phyloP scores from a whole-genome alignment of 352 stramenopile genomes.

The Plasmopara viticola region DNA sequence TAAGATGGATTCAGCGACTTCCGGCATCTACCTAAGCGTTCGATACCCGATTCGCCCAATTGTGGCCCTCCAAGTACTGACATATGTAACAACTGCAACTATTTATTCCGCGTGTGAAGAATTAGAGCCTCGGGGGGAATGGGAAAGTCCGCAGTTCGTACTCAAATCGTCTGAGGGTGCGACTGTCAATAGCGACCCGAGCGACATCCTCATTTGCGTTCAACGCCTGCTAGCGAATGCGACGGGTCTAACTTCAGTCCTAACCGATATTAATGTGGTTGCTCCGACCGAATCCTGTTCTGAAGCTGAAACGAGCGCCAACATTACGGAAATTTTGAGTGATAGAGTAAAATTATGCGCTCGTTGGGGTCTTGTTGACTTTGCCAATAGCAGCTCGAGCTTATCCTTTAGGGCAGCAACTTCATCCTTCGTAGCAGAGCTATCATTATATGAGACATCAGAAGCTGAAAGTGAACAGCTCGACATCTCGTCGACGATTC shows the following conservation, averaged over 20 bases:
- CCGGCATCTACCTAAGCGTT: constrained; percentile 31
- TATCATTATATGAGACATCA: constrained; percentile 22
- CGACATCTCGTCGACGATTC: constrained; percentile 16
- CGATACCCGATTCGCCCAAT: constrained; percentile 32
- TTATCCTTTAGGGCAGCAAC: constrained; percentile 13
- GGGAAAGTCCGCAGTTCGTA: constrained; percentile 19
- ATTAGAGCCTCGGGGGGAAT: constrained; percentile 13
- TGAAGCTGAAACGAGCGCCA: constrained; percentile 2
- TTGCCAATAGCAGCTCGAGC: constrained; percentile 9
- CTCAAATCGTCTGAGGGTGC: constrained; percentile 17
- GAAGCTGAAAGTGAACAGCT: constrained; percentile 13
- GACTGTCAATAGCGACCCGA: constrained; percentile 12
- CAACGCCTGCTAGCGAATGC: constrained; percentile 14
- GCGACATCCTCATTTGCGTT: constrained; percentile 25
- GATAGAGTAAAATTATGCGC: constrained; percentile 23
- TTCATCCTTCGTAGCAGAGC: constrained; percentile 24
- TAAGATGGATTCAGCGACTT: constrained; percentile 11
- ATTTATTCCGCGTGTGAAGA: constrained; percentile 23
- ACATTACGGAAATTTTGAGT: constrained; percentile 20
- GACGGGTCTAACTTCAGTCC: constrained; percentile 12
- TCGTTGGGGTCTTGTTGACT: constrained; percentile 17
- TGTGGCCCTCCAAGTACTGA: constrained; percentile 28
- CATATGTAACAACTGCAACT: constrained; percentile 11
- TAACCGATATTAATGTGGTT: constrained; percentile 23
- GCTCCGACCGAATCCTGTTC: constrained; percentile 13